Evolutionary conservation across 1,284 basidiomycete genomes (phyloP).

Genomic region (Mycena citricolor): DNA sequence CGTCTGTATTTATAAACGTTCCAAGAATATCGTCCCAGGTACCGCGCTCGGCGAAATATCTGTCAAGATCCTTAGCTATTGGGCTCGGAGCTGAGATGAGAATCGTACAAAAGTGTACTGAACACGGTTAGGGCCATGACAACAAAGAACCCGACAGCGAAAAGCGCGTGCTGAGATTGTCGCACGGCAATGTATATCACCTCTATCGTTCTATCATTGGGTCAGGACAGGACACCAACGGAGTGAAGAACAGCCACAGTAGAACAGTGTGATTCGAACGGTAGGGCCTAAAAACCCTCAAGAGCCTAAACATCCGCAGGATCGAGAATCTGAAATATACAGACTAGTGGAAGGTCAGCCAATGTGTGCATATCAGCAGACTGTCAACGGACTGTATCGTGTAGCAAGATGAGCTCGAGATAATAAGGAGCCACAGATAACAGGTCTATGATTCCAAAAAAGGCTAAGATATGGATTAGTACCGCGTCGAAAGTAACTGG

Average conservation of each 20-base stretch:
- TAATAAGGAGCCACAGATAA: conserved; percentile 86
- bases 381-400: conserved; percentile 70
- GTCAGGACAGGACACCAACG: conserved; percentile 34
- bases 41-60: conserved; percentile 86
- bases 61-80: conserved; percentile 30
- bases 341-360: conserved; percentile 44
- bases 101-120: conserved; percentile 74
- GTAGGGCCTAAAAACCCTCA: conserved; percentile 88
- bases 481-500: too few species aligned
- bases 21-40: conserved; percentile 80
- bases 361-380: conserved; percentile 3
- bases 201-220: conserved; percentile 65
- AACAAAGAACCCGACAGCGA: conserved; percentile 88
- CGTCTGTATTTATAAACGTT: conserved; percentile 81
- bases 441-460: conserved; percentile 83
- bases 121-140: conserved; percentile 83
- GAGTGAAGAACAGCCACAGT: conserved; percentile 10
- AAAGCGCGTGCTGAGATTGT: conserved; percentile 80
- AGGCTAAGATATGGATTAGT: conserved; percentile 47
- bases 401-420: conserved; percentile 77
- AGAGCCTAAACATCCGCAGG: conserved; percentile 75
- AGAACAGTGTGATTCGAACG: conserved; percentile 63
- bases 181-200: conserved; percentile 90
- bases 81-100: not conserved
- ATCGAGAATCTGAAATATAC: conserved; percentile 89